Conservation (phyloP, 2,329 filamentous ascomycete genomes). For the Bretziella fagacearum region DNA sequence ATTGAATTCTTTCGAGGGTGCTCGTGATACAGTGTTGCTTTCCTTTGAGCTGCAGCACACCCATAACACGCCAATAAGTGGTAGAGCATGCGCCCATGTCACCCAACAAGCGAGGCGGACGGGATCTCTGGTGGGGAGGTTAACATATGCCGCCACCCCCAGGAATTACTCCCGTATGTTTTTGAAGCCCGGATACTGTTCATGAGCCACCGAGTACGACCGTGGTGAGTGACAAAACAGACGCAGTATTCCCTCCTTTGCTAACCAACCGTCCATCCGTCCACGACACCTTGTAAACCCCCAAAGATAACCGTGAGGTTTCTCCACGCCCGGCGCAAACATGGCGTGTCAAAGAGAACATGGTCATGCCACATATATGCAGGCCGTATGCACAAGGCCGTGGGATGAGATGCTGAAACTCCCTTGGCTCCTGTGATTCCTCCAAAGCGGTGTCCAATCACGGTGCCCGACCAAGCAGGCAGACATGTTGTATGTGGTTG, state of each 20-base stretch:
- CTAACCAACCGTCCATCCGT: no score
- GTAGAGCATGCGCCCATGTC: background rate
- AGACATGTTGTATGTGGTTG: background rate
- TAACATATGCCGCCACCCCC: no score
- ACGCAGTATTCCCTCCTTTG: background rate
- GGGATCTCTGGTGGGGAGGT: background rate
- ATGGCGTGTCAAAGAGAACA: background rate
- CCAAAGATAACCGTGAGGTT: no score
- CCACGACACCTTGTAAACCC: no score
- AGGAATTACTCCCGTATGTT: background rate
- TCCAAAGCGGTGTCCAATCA: background rate
- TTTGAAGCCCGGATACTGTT: background rate
- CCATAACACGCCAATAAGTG: background rate
- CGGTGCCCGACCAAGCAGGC: background rate
- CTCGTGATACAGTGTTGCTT: background rate
- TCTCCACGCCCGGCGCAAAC: background rate
- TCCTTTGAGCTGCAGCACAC: background rate
- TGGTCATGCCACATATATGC: constrained; percentile 1
- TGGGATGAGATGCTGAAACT: background rate
- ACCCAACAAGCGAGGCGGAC: background rate
- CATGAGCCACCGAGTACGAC: background rate
- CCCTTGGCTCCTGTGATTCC: background rate
- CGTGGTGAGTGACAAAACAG: background rate
- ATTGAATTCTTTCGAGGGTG: background rate
- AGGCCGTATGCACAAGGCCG: background rate